Evolutionary conservation across 768 basidiomycete genomes (phyloP).

Genomic region (Phanerochaete carnosa): DNA sequence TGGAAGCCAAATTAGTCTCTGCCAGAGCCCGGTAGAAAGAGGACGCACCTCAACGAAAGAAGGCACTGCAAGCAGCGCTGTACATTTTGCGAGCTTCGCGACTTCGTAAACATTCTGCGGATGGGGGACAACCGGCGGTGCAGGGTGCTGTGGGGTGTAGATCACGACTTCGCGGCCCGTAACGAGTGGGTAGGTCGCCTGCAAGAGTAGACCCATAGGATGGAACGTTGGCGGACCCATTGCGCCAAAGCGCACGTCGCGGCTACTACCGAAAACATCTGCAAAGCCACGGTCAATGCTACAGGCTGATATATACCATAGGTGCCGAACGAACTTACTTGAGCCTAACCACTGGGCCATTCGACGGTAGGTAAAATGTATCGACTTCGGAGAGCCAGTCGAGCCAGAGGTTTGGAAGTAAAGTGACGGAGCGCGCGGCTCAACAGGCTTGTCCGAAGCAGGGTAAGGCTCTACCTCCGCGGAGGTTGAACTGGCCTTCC

Average conservation of each 20-base stretch:
- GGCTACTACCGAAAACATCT: conserved; percentile 6
- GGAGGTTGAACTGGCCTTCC: background rate
- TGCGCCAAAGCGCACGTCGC: conserved; percentile 1
- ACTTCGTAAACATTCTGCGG: conserved; percentile 14
- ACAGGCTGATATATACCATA: background rate
- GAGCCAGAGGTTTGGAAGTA: conserved; percentile 13
- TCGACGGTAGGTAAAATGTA: background rate
- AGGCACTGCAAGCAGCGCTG: conserved; percentile 9
- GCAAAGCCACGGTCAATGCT: background rate
- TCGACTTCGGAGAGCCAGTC: conserved; percentile 12
- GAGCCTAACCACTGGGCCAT: conserved; percentile 5
- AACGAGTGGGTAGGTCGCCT: conserved; percentile 7
- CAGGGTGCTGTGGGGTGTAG: conserved; percentile 10
- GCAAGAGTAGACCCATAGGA: conserved; percentile 9
- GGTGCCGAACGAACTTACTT: conserved; percentile 1
- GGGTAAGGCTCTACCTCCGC: background rate
- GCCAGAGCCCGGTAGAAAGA: background rate
- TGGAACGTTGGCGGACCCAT: conserved; percentile 15
- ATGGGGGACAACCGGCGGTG: conserved; percentile 15
- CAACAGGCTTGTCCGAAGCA: background rate
- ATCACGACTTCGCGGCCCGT: conserved; percentile 8
- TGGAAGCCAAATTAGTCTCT: background rate
- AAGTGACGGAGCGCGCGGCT: background rate
- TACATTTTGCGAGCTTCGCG: conserved; percentile 3
- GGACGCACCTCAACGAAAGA: conserved; percentile 17